Conservation (phyloP, 179 eudicot species). For the Silene coronaria region DNA sequence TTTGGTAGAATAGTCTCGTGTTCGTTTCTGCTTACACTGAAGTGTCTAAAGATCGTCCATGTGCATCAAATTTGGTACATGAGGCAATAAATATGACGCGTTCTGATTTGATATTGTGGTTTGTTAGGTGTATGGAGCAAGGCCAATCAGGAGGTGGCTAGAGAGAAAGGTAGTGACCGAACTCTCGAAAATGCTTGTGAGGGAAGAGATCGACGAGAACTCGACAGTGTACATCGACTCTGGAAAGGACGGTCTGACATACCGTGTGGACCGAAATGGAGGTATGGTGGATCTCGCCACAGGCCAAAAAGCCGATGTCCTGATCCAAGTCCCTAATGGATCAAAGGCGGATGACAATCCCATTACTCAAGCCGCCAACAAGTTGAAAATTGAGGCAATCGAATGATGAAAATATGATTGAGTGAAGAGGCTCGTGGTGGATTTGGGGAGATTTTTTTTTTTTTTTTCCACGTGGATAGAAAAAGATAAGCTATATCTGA, state of each 20-base stretch:
- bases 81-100: neutral
- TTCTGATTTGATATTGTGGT: neutral
- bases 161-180: conserved; percentile 89
- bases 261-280: conserved; percentile 74
- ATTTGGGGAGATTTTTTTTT: neutral
- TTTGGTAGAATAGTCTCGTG: neutral
- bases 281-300: conserved; percentile 79
- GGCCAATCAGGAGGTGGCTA: conserved; percentile 90
- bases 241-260: conserved; percentile 44
- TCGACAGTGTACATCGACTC: conserved; percentile 72
- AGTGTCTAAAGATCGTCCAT: too few relatives aligned
- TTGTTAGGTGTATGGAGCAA: conserved; percentile 82
- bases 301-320: conserved; percentile 66
- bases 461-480: too few relatives aligned
- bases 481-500: too few relatives aligned
- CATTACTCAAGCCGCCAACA: conserved; percentile 30
- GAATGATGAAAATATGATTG: conserved; percentile 20
- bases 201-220: conserved; percentile 82
- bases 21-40: neutral
- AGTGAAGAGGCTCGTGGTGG: neutral
- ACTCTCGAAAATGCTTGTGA: conserved; percentile 71
- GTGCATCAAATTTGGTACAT: too few relatives aligned
- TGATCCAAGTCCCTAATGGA: conserved; percentile 64
- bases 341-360: conserved; percentile 13
- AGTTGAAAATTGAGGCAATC: conserved; percentile 28